phyloP scores from a whole-genome alignment of 225 moss, liverwort and hornwort species.

The Antitrichia curtipendula region DNA sequence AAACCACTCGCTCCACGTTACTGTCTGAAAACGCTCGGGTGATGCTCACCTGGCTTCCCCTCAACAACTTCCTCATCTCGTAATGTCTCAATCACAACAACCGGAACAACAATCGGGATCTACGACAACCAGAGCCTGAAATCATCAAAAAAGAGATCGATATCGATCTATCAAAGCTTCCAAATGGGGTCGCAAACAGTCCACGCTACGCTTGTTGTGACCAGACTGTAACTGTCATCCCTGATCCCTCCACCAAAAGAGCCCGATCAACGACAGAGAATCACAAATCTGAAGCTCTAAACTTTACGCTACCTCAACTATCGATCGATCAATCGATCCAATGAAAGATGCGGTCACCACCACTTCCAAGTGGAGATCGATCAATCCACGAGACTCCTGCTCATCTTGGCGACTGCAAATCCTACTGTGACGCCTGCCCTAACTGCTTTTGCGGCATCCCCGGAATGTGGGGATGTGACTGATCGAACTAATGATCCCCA shows the following conservation, averaged over 20 bases:
- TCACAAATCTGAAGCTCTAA: not conserved
- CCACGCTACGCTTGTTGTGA: not conserved
- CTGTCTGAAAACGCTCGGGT: not conserved
- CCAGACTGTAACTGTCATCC: not conserved
- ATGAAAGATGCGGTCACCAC: not conserved
- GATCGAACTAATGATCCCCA: not conserved
- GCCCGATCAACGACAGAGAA: not conserved
- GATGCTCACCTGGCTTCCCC: slow-evolving; percentile 6
- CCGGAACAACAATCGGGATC: not conserved
- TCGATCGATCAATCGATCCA: not conserved
- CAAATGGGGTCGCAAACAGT: not conserved
- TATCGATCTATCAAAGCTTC: not conserved
- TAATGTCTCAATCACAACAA: not conserved
- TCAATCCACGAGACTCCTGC: not conserved
- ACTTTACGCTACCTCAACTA: not conserved
- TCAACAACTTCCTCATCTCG: slow-evolving; percentile 18
- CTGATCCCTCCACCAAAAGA: not conserved
- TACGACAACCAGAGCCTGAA: not conserved
- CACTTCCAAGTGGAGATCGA: not conserved
- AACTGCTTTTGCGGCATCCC: not conserved
- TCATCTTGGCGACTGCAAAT: not conserved
- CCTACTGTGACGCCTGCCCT: not conserved
- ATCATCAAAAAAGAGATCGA: not conserved
- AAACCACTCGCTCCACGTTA: slow-evolving; percentile 3
- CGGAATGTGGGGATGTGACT: not conserved